Percentiles rank a stretch among this genome's conserved stretches.
phyloP scores from a whole-genome alignment of 1,284 basidiomycete genomes.

The Cutaneotrichosporon dermatis region DNA sequence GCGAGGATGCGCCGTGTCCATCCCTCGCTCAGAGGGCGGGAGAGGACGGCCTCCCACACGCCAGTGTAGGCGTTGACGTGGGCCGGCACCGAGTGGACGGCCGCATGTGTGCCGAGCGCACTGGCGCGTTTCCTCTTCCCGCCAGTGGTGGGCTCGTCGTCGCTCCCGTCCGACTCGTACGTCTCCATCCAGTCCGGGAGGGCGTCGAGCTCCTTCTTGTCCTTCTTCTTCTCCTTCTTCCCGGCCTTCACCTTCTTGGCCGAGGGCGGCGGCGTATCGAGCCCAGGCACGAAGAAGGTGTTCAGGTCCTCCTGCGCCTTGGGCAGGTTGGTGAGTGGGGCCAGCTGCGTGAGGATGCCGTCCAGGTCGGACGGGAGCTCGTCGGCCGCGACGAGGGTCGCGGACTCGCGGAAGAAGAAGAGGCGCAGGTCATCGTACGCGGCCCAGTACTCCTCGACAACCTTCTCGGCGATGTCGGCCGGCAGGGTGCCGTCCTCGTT shows the following conservation, averaged over 20 bases:
- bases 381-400: conserved; percentile 37
- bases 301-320: conserved; percentile 69
- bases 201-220: conserved; percentile 28
- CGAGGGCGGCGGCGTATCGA: conserved; percentile 54
- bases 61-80: conserved; percentile 36
- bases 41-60: conserved; percentile 38
- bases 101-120: conserved; percentile 32
- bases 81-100: conserved; percentile 31
- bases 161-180: conserved; percentile 47
- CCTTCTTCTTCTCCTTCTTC: conserved; percentile 50
- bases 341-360: conserved; percentile 72
- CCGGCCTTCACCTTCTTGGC: conserved; percentile 41
- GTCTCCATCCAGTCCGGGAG: conserved; percentile 49
- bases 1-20: conserved; percentile 41
- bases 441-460: conserved; percentile 49
- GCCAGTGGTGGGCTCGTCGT: conserved; percentile 41
- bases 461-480: conserved; percentile 55
- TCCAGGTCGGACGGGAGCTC: conserved; percentile 37
- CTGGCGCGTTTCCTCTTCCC: conserved; percentile 32
- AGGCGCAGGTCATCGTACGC: conserved; percentile 72
- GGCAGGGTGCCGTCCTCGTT: conserved; percentile 56
- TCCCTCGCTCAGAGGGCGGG: conserved; percentile 23
- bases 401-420: conserved; percentile 83
- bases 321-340: conserved; percentile 76
- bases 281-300: conserved; percentile 77